Evolutionary conservation across 2,329 filamentous ascomycete species (phyloP).

Genomic region (Cladophialophora psammophila): DNA sequence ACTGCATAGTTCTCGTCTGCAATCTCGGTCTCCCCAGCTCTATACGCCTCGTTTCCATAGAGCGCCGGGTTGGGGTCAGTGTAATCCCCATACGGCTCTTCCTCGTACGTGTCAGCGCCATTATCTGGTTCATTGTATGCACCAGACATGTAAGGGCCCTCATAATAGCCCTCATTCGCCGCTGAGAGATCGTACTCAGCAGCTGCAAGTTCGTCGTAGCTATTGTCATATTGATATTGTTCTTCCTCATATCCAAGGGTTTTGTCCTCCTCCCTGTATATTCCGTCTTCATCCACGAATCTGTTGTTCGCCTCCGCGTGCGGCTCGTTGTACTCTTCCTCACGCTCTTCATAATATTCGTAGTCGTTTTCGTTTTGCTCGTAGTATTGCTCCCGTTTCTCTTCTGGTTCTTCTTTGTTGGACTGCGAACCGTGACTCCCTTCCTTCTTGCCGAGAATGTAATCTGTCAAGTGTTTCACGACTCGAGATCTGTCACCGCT

Average conservation of each 20-base stretch:
- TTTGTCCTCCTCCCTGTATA: neutral
- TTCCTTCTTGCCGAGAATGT: constrained; percentile 12
- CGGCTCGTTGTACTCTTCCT: neutral
- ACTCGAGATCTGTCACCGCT: constrained; percentile 25
- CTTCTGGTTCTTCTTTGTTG: neutral
- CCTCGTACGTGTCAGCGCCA: neutral
- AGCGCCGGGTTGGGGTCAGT: neutral
- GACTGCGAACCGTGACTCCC: neutral
- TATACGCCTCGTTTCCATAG: neutral
- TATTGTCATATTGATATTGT: constrained; percentile 9
- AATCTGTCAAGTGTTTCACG: constrained; percentile 21
- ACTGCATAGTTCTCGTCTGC: neutral
- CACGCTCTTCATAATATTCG: neutral
- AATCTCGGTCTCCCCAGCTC: neutral
- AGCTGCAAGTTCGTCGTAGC: neutral
- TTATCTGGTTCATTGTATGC: constrained; percentile 13
- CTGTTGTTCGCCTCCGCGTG: neutral
- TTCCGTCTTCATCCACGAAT: constrained; percentile 8
- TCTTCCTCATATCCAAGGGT: neutral
- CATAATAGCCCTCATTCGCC: neutral
- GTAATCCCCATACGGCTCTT: neutral
- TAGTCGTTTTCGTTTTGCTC: neutral
- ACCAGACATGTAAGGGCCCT: constrained; percentile 18
- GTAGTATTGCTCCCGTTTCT: neutral
- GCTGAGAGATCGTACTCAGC: constrained; percentile 1